Evolutionary conservation across 768 basidiomycete species (phyloP).

Genomic region (Coprinellus micaceus): DNA sequence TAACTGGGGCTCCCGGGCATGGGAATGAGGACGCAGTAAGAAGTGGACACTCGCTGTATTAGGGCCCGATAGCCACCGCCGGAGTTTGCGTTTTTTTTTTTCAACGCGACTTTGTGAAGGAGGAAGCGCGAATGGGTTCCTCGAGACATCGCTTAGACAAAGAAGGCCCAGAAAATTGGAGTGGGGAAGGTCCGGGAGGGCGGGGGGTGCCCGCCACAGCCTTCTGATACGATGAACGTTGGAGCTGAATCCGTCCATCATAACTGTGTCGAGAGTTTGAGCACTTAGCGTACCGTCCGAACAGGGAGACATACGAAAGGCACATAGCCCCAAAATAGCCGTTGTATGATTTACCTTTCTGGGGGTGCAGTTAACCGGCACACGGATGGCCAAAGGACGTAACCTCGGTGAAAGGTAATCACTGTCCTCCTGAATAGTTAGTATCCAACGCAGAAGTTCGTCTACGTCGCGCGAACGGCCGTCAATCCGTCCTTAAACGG

Average conservation of each 20-base stretch:
- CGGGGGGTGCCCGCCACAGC: no score
- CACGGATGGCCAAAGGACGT: neutral
- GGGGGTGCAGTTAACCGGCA: neutral
- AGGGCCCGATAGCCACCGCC: neutral
- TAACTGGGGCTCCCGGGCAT: neutral
- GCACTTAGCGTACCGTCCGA: no score
- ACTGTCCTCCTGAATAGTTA: neutral
- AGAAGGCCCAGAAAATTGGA: no score
- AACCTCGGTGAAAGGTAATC: conserved; percentile 17
- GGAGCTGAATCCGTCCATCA: no score
- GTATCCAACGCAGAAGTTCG: conserved; percentile 3
- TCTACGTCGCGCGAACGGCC: neutral
- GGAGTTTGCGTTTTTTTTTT: no score
- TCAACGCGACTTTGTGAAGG: no score
- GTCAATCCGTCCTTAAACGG: neutral
- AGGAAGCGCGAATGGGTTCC: no score
- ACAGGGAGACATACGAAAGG: neutral
- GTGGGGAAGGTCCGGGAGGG: no score
- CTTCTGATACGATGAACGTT: no score
- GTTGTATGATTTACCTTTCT: conserved; percentile 2
- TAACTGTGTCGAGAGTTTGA: no score
- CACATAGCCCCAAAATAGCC: neutral
- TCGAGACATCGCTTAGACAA: no score
- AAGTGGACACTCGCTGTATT: neutral
- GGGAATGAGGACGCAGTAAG: neutral